A percentile compares a stretch with the other conserved stretches of the same genome.
phyloP scores from a whole-genome alignment of 2,329 filamentous ascomycete species.

The Coccinonectria pachysandricola region DNA sequence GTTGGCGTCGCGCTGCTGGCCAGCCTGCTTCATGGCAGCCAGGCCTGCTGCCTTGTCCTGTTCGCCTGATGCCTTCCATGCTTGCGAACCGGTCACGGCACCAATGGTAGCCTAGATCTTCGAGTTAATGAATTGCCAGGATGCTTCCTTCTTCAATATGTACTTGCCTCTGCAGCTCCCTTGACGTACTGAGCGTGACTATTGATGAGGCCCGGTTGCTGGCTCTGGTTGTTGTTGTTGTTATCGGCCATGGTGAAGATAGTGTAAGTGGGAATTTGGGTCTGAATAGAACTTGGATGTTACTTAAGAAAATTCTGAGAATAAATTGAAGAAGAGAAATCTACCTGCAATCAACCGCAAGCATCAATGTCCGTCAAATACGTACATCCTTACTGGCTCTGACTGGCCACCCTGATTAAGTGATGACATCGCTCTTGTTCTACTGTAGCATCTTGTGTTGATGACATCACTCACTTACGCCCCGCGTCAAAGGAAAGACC shows the following conservation, averaged over 20 bases:
- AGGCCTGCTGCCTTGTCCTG: conserved; percentile 54
- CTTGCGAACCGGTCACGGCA: conserved; percentile 47
- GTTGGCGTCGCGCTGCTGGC: conserved; percentile 42
- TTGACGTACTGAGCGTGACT: conserved; percentile 60
- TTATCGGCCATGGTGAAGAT: conserved; percentile 19
- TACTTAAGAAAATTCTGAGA: conserved; percentile 1
- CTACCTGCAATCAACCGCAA: too few relatives aligned
- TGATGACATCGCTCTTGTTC: conserved; percentile 19
- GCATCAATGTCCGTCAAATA: not conserved
- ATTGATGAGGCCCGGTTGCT: conserved; percentile 48
- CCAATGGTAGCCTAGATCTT: conserved; percentile 45
- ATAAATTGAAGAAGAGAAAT: too few relatives aligned
- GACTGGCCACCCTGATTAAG: conserved; percentile 6
- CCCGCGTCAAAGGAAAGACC: too few relatives aligned
- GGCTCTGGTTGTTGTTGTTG: conserved; percentile 13
- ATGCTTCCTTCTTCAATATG: not conserved
- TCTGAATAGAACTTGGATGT: not conserved
- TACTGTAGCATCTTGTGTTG: conserved; percentile 5
- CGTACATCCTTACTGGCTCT: conserved; percentile 9
- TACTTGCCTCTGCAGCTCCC: conserved; percentile 52
- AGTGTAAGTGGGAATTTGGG: conserved; percentile 1
- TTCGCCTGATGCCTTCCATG: conserved; percentile 54
- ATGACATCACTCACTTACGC: conserved; percentile 20
- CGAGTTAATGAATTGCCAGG: conserved; percentile 2
- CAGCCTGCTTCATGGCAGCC: conserved; percentile 51